Evolutionary conservation across 1,284 basidiomycete species (phyloP), one percentile per base, ranked within the genome.

Genomic region (Paramarasmius palmivorus): DNA sequence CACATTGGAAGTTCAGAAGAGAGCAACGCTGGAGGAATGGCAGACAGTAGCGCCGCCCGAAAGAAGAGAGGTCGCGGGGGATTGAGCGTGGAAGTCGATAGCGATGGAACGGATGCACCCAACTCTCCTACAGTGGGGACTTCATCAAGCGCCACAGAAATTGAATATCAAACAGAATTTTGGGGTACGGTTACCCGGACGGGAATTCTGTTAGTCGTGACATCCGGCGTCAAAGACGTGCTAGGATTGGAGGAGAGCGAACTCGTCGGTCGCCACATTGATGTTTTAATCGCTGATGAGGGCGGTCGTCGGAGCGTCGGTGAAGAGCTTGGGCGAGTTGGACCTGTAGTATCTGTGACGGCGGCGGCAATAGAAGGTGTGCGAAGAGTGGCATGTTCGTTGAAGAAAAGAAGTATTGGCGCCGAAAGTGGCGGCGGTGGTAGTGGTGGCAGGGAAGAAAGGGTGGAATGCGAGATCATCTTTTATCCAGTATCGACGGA

Each of bases 221-320:
- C 81, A 25, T 64, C 70, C 7, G 77, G 74, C 5, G 74, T 82
- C 45, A 68, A 72, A 50, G 76, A 79, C 44, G 72, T 89, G 2
- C 74, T 90, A 7, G 86, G 87, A 37, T 89, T 86, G 79, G 78
- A 81, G 51, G 76, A 82, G 5, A 79, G 81, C 44, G 90, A 92
- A 65, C 70, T 92, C 35, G 77, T 90, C 53, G 90, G 90, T 56
- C 78, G 83, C 68, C 75, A 77, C 44, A 66, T 92, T 50, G 73
- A 75, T 61, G 75, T 84, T 60, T 72, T 91, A 57, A 57, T 77
- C 45, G 63, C 63, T 36, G 71, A 66, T 34, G 56, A 57, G 39
- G 65, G 59, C 47, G 53, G 50, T 56, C 53, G 50, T 41, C 37
- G 36, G 44, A 49, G 42, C 38, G 46, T 57, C 49, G 41, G 58